Percentiles rank a stretch among this genome's conserved stretches.
Conservation (phyloP, 2,329 filamentous ascomycete species). For the Pseudofabraea citricarpa region DNA sequence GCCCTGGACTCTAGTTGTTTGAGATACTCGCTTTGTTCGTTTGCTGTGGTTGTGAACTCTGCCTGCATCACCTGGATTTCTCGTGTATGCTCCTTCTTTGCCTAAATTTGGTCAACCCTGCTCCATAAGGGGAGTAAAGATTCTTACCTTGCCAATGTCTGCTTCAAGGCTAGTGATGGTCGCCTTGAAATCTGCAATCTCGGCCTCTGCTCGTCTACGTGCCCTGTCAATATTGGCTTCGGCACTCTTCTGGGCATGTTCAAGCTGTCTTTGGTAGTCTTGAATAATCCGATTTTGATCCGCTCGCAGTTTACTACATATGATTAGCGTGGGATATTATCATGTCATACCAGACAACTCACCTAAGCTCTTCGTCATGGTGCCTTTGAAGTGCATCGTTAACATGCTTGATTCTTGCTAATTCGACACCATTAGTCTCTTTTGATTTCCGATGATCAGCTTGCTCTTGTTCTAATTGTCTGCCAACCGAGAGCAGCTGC, state of each 20-base stretch:
- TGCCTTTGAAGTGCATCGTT: slow-evolving; percentile 67
- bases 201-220: slow-evolving; percentile 49
- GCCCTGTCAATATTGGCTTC: slow-evolving; percentile 45
- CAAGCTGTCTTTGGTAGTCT: slow-evolving; percentile 37
- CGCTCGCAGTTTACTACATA: slow-evolving; percentile 22
- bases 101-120: slow-evolving; percentile 40
- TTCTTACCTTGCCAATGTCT: slow-evolving; percentile 52
- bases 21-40: slow-evolving; percentile 17
- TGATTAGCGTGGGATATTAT: slow-evolving; percentile 19
- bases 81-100: slow-evolving; percentile 53
- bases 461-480: slow-evolving; percentile 66
- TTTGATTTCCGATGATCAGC: slow-evolving; percentile 65
- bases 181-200: slow-evolving; percentile 57
- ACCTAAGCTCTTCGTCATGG: slow-evolving; percentile 34
- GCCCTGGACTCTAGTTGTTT: neutral
- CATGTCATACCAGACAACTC: too few species aligned
- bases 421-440: slow-evolving; percentile 49
- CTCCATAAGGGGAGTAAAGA: neutral
- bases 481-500: slow-evolving; percentile 41
- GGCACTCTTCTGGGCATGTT: slow-evolving; percentile 41
- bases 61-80: slow-evolving; percentile 54
- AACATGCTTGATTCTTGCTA: slow-evolving; percentile 39
- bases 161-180: slow-evolving; percentile 58
- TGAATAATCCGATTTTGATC: slow-evolving; percentile 27
- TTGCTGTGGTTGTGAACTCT: slow-evolving; percentile 39